Base-by-base conservation (phyloP, 495 filamentous ascomycete genomes). In the Aspergillus olivimuriae region DNA sequence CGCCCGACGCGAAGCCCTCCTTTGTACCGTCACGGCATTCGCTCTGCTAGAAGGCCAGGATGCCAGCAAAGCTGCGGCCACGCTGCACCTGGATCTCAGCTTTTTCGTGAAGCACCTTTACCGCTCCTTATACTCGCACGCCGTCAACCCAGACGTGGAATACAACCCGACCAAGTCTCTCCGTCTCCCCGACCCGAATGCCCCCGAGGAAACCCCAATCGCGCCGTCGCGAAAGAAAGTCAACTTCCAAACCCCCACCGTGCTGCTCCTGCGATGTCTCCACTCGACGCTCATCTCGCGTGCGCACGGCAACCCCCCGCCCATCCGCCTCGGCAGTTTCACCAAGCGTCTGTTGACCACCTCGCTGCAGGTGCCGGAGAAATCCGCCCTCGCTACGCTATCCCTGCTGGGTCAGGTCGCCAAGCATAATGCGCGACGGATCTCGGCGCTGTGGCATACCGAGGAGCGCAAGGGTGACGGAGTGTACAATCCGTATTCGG, bases 81-180 rank as follows among this genome's bases (percentile, higher is more conserved):
- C 67, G 7, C 78, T 96, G 2, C 82, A 87, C 49, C 81, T 98
- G 22, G 94, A 98, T 61, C 78, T 98, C 16, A 84, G 81, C 54
- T 95, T 90, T 76, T 98, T 98, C 76, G 87, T 84, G 57, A 84
- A 83, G 23, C 86, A 95, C 60, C 86, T 97, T 33, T 97, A 94
- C 73, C 80, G 81, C 41, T 83, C 80, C 12, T 78, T 98, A 2
- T 73, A 91, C 50, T 72, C 81, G 10, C 76, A 92, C 15, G 78
- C 83, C 9, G 74, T 89, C 21, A 83, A 91, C 59, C 72, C 92
- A 0, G 89, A 95, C 56, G 79, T 97, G 49, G 94, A 97, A 61
- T 75, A 82, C 53, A 84, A 84, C 60, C 63, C 72, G 20, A 73
- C 80, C 30, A 91, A 87, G 55, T 84, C 88, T 12, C 75, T 90